Evolutionary conservation across 345 rosid genomes (phyloP).

Genomic region (Excoecaria agallocha): DNA sequence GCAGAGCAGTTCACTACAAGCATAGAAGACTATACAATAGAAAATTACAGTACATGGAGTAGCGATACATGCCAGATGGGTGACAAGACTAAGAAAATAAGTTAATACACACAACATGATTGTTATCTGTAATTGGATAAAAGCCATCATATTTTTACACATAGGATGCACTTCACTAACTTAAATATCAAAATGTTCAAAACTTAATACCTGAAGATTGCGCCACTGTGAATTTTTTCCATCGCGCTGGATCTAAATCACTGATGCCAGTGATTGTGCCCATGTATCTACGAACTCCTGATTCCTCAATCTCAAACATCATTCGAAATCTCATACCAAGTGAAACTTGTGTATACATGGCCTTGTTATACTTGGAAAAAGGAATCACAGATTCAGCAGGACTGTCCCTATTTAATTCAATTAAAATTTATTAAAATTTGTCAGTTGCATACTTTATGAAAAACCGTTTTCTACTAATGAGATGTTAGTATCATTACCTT

Average conservation of each 20-base stretch:
- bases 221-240: constrained; percentile 98
- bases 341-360: constrained; percentile 83
- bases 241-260: constrained; percentile 81
- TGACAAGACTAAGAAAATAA: not conserved
- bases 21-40: not conserved
- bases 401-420: constrained; percentile 69
- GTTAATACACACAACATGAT: not conserved
- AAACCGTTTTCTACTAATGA: not conserved
- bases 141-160: not conserved
- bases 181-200: not conserved
- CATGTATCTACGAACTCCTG: constrained; percentile 94
- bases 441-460: constrained; percentile 25
- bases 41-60: not conserved
- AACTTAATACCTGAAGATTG: constrained; percentile 75
- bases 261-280: constrained; percentile 88
- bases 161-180: not conserved
- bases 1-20: not conserved
- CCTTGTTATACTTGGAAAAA: constrained; percentile 85
- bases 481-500: constrained; percentile 44
- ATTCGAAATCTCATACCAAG: constrained; percentile 95
- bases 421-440: constrained; percentile 15
- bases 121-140: not conserved
- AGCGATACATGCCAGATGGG: not conserved
- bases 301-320: constrained; percentile 98
- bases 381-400: constrained; percentile 96